A percentile compares a stretch with the other conserved stretches of the same genome.
Evolutionary conservation across 768 basidiomycete genomes (phyloP).

Genomic region (Serendipita sp.): DNA sequence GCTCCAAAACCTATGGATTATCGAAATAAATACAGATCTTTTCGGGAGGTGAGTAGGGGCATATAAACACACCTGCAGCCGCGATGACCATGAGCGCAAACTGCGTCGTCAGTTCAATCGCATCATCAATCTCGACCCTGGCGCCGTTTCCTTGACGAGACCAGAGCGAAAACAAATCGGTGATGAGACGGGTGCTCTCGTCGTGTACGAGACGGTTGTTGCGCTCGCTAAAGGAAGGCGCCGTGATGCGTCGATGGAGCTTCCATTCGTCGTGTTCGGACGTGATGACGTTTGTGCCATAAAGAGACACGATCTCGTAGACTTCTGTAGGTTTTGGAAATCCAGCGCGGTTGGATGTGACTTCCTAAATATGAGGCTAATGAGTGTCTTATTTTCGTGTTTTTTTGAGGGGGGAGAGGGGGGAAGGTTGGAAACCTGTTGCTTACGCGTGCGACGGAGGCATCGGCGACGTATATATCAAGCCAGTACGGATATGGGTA

Average conservation of each 20-base stretch:
- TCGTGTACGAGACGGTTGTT: slow-evolving; percentile 35
- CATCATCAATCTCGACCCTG: background rate
- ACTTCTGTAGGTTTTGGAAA: slow-evolving; percentile 6
- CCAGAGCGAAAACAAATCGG: slow-evolving; percentile 23
- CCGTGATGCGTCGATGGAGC: background rate
- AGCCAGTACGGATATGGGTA: background rate
- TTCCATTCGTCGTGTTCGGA: background rate
- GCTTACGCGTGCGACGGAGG: background rate
- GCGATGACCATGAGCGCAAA: slow-evolving; percentile 18
- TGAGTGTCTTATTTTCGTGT: no score
- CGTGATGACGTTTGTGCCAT: slow-evolving; percentile 5
- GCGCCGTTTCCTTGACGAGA: background rate
- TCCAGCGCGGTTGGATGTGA: background rate
- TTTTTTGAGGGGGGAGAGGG: no score
- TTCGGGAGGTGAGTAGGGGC: no score
- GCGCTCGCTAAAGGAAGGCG: slow-evolving; percentile 12
- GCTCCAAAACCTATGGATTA: no score
- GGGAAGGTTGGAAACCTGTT: no score
- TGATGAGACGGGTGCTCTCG: slow-evolving; percentile 28
- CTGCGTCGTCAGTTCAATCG: background rate
- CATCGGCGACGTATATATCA: background rate
- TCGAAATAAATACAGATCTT: no score
- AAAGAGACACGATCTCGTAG: background rate
- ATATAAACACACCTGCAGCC: slow-evolving; percentile 19
- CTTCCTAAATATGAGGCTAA: background rate